Base-by-base conservation (phyloP, 768 basidiomycete species). In the Tylopilus vinaceipallidus region DNA sequence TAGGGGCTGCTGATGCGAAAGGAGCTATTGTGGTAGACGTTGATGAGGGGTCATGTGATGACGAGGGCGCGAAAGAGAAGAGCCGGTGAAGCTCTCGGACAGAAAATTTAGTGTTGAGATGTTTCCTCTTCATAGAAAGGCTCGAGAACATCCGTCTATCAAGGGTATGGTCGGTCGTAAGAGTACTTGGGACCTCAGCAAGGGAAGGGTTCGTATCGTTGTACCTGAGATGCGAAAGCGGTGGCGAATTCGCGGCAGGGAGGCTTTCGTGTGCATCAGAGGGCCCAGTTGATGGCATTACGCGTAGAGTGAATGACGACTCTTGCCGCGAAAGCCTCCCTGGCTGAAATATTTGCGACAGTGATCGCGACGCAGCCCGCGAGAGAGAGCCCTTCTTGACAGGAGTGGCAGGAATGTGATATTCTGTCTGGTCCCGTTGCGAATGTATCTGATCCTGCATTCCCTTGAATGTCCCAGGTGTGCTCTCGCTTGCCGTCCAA, bases 1-100 rank as follows among this genome's bases (percentile, higher is more conserved):
- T 24, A 16, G 14, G 14, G 19, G 39, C 9, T 13, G 49, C 46
- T 26, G 56, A 41, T 6, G 22, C 27, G 19, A 54, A 33, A 19
- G 16, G 14, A 2, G 42, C 50, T 17, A 42, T 20, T 12, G 45
- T 32, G 4, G 53, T n/a, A 43, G 57, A 44, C 29, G 42, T 11
- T 4, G 48, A 27, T 14, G 37, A n/a, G 11, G 46, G 32, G 23
- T 51, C 48, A 26, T 55, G 50, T 17, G 58, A 41, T n/a, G 58
- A 47, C 9, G 66, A 50, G 10, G 64, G 56, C 9, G 68, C 51
- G 29, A 67, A 63, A 1, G 58, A 56, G 56, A 67, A 63, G 37
- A 73, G 56, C 36, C 68, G 63, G 23, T 69, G 65, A 24, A 74
- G 68, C 35, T 67, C 71, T 50, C 65, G 61, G 30, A 72, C 62